These are phyloP conservation scores for Quercus aquifolioides DNA, from an alignment of 306 rosid genomes.

Conservation along the genomic window DNA sequence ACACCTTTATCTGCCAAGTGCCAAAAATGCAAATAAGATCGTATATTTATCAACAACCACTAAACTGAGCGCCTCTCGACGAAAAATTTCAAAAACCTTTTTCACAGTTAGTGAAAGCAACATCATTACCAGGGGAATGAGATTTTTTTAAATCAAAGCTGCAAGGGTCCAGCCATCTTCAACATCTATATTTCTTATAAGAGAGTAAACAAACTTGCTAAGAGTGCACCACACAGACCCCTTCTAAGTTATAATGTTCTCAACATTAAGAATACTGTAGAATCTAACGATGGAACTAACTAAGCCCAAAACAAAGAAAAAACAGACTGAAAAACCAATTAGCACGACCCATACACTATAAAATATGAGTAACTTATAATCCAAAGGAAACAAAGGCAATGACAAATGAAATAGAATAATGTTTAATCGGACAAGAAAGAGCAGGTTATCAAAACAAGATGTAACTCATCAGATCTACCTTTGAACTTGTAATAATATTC, in stretches of 20 bases:
- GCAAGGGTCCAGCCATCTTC: not conserved
- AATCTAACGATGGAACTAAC: too few relatives aligned
- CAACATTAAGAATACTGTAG: not conserved
- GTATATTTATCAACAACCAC: not conserved
- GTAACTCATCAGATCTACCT: slow-evolving; percentile 1
- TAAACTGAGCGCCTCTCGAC: not conserved
- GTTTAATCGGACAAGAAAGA: not conserved
- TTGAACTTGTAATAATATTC: slow-evolving; percentile 10
- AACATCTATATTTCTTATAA: not conserved
- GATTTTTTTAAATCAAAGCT: not conserved
- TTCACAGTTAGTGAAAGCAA: not conserved
- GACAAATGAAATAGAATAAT: not conserved
- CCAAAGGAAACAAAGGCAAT: not conserved
- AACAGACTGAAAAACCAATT: not conserved
- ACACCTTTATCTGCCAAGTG: not conserved
- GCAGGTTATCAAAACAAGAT: not conserved
- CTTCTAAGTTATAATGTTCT: not conserved
- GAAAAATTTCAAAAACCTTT: not conserved
- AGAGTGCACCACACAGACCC: too few relatives aligned
- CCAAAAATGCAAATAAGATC: not conserved
- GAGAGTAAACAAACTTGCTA: too few relatives aligned
- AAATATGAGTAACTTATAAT: too few relatives aligned
- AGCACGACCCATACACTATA: not conserved
- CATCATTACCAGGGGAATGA: not conserved
- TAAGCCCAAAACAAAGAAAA: not conserved